A percentile compares a stretch with the other conserved stretches of the same genome.
These are phyloP conservation scores for Hygrocybe punicea DNA, from an alignment of 768 basidiomycete species.

Conservation along the genomic window DNA sequence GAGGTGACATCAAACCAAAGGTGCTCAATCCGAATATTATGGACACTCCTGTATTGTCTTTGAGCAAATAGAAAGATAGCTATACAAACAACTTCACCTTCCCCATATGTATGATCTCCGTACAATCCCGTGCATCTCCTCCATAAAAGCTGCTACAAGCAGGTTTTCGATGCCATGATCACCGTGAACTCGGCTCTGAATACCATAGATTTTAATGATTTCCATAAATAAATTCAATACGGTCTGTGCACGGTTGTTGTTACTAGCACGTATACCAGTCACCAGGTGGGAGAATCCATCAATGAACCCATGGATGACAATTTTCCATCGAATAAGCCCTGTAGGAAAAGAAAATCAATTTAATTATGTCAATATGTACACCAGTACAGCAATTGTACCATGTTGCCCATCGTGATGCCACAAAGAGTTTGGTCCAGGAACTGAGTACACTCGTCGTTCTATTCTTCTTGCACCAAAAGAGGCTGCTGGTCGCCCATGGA, in stretches of 20 bases:
- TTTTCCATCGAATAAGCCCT: slow-evolving; percentile 37
- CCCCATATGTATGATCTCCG: slow-evolving; percentile 41
- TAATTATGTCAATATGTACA: not conserved
- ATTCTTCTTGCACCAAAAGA: slow-evolving; percentile 26
- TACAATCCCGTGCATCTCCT: slow-evolving; percentile 17
- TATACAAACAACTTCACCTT: slow-evolving; percentile 15
- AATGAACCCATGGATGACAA: slow-evolving; percentile 42
- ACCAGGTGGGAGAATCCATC: slow-evolving; percentile 41
- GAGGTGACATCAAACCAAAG: slow-evolving; percentile 39
- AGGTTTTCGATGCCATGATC: slow-evolving; percentile 37
- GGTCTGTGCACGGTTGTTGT: slow-evolving; percentile 42
- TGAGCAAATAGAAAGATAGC: not conserved
- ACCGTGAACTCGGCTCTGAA: slow-evolving; percentile 31
- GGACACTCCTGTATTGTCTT: slow-evolving; percentile 32
- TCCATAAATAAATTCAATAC: slow-evolving; percentile 36
- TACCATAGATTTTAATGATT: slow-evolving; percentile 6
- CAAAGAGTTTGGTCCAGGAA: slow-evolving; percentile 36
- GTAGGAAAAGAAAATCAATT: slow-evolving; percentile 7
- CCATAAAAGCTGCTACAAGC: slow-evolving; percentile 30
- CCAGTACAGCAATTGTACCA: slow-evolving; percentile 22
- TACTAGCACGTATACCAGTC: slow-evolving; percentile 32
- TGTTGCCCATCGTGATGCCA: slow-evolving; percentile 42
- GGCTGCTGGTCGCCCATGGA: slow-evolving; percentile 19
- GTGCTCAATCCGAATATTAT: slow-evolving; percentile 40
- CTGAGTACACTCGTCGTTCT: slow-evolving; percentile 26